These are phyloP conservation scores for Blastosporella zonata DNA, from an alignment of 1,284 basidiomycete species.

Conservation along the genomic window DNA sequence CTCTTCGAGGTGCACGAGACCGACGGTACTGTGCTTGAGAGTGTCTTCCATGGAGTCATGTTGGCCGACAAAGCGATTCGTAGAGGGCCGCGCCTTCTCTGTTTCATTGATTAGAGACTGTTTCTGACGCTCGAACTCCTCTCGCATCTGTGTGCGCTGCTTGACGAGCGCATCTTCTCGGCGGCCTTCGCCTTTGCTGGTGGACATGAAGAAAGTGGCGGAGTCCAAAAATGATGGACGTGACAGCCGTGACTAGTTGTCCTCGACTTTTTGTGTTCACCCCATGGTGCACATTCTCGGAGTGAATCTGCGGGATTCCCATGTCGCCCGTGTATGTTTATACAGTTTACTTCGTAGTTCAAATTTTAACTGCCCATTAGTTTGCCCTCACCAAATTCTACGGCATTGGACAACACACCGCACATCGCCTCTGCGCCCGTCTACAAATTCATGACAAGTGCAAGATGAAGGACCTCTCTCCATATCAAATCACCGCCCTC, in stretches of 20 bases:
- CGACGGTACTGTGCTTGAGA: constrained; percentile 91
- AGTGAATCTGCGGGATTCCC: constrained; percentile 66
- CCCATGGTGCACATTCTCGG: constrained; percentile 78
- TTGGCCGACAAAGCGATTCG: constrained; percentile 89
- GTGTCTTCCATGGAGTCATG: constrained; percentile 94
- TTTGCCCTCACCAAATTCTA: constrained; percentile 84
- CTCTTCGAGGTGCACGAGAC: constrained; percentile 90
- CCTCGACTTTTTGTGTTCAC: background rate
- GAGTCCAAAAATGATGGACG: constrained; percentile 19
- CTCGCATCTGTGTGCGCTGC: constrained; percentile 78
- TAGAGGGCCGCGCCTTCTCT: constrained; percentile 79
- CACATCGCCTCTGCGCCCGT: constrained; percentile 82
- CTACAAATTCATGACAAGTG: constrained; percentile 82
- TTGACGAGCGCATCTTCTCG: constrained; percentile 79
- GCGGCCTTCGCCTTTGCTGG: constrained; percentile 69
- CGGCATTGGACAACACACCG: constrained; percentile 73
- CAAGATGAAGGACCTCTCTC: constrained; percentile 73
- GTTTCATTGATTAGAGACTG: constrained; percentile 79
- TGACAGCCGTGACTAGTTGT: constrained; percentile 20
- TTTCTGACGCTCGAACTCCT: constrained; percentile 89
- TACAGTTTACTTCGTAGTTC: background rate
- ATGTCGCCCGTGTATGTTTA: constrained; percentile 59
- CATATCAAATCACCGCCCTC: constrained; percentile 78
- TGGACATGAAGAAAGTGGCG: constrained; percentile 48
- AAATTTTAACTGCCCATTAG: constrained; percentile 37